Evolutionary conservation across 768 basidiomycete species (phyloP), one percentile per base, ranked within the genome.

Genomic region (Suillus luteus): DNA sequence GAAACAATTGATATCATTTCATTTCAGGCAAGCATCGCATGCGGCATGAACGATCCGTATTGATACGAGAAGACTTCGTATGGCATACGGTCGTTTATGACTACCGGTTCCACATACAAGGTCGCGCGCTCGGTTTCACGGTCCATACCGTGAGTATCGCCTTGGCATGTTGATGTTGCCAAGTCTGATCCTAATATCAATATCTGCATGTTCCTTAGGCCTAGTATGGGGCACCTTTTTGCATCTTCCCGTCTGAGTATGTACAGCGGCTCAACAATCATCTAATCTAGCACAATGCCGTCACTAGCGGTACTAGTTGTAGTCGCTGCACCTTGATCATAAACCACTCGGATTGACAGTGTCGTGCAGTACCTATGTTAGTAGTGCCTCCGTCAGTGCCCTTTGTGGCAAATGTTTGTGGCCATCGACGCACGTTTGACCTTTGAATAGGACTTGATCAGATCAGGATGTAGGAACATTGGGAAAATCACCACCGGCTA

Each of bases 111-210:
- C n/a, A 22, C 33, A 15, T 43, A 60, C 58, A 22, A 49, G 14
- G 15, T 46, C 40, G 6, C 11, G 37, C 27, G n/a, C 37, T n/a
- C 12, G 11, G 27, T 22, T 31, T 37, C 9, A 38, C 33, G 24
- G 35, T 60, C 59, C 46, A 51, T 31, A 35, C 11, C 10, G 24
- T 63, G 35, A 48, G 46, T 22, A 31, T 59, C 9, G 44, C 5
- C 58, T 61, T 63, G 35, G 46, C 59, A 33, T 61, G 46, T 62
- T 12, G 12, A n/a, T 55, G 33, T 37, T 7, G 33, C n/a, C 35
- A n/a, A 19, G 31, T n/a, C 19, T 9, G 24, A 15, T 27, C 27
- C 27, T 27, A 27, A 2, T 15, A 49, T 7, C 22, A 8, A 0
- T 8, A 49, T 49, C 12, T 49, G 48, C 22, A 14, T 14, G 14